Percentiles rank a stretch among this genome's conserved stretches.
Conservation (phyloP, 176 grass and related monocot genomes). For the Echinochloa phyllopogon region DNA sequence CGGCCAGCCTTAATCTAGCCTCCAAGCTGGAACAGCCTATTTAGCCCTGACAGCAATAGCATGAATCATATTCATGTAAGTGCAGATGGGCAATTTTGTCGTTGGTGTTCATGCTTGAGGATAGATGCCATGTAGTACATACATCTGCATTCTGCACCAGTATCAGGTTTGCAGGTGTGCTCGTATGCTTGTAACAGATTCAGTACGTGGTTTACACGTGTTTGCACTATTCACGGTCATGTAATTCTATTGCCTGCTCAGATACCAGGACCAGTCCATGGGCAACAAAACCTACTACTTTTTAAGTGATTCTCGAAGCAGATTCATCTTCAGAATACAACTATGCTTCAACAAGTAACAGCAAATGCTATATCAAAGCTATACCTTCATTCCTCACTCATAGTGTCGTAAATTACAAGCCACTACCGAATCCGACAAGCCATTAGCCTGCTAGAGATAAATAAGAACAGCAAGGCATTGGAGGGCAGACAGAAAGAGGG, state of each 20-base stretch:
- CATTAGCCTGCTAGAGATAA: conserved; percentile 61
- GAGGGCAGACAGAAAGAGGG: neutral
- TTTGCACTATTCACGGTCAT: neutral
- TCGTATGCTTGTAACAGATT: conserved; percentile 18
- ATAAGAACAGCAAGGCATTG: conserved; percentile 60
- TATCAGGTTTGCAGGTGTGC: conserved; percentile 24
- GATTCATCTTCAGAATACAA: conserved; percentile 14
- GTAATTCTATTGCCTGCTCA: neutral
- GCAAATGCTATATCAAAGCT: conserved; percentile 31
- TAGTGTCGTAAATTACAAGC: conserved; percentile 53
- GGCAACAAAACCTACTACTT: neutral
- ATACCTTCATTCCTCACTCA: conserved; percentile 56
- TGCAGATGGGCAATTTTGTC: conserved; percentile 48
- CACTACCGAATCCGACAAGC: conserved; percentile 54
- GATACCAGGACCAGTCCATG: neutral
- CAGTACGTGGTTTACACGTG: neutral
- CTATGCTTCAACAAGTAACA: neutral
- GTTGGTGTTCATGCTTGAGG: conserved; percentile 42
- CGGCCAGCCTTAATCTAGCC: conserved; percentile 10
- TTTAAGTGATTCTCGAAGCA: neutral
- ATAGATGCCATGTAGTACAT: conserved; percentile 9
- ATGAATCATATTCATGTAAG: neutral
- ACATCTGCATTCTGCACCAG: neutral
- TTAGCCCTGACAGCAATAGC: conserved; percentile 40
- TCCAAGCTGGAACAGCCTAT: conserved; percentile 27